Evolutionary conservation across 176 grass and related monocot genomes (phyloP).

Genomic region (Hyparrhenia diplandra): DNA sequence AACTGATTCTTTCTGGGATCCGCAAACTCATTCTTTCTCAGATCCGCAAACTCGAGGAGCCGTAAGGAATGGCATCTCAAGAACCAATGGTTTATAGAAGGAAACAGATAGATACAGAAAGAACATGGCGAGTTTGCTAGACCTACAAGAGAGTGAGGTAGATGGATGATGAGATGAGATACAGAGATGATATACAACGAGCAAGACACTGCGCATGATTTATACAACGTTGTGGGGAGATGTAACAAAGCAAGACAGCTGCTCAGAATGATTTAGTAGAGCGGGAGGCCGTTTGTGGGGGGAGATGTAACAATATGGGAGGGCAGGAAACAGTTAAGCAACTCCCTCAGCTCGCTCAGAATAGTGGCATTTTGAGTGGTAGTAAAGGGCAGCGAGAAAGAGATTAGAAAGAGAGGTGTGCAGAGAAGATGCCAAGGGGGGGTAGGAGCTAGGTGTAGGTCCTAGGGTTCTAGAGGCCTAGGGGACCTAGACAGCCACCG

Average conservation of each 20-base stretch:
- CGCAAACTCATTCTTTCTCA: neutral
- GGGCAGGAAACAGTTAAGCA: neutral
- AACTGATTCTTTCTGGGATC: too few relatives aligned
- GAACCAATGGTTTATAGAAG: neutral
- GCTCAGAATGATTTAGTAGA: too few relatives aligned
- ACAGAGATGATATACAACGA: neutral
- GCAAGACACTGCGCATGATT: conserved; percentile 16
- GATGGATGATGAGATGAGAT: neutral
- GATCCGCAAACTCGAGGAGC: neutral
- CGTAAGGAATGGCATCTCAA: neutral
- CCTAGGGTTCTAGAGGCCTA: conserved; percentile 23
- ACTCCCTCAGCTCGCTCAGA: conserved; percentile 26
- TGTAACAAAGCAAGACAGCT: too few relatives aligned
- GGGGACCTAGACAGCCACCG: conserved; percentile 44
- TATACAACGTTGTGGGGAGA: too few relatives aligned
- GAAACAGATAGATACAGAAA: neutral
- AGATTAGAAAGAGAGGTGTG: neutral
- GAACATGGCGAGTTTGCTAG: neutral
- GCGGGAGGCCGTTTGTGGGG: neutral
- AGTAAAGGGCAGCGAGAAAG: conserved; percentile 37
- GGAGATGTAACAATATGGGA: conserved; percentile 11
- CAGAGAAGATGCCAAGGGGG: conserved; percentile 10
- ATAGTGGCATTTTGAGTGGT: conserved; percentile 38
- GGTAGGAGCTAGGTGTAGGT: neutral
- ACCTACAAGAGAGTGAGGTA: neutral